Conservation (phyloP, 1,139 yeast genomes). For the Magnusiomyces sp. region DNA sequence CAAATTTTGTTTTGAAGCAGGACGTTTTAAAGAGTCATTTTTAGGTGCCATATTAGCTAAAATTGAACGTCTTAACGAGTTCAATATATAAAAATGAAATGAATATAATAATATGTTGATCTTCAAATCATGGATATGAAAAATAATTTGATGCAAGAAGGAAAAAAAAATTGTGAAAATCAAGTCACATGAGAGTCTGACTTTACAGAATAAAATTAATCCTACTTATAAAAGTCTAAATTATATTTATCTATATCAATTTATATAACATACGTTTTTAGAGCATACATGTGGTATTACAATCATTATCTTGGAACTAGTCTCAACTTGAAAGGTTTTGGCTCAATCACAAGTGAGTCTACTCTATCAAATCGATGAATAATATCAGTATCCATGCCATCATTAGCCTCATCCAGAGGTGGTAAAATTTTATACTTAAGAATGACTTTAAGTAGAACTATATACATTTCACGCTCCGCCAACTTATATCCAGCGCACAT, state of each 20-base stretch:
- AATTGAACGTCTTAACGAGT: no score
- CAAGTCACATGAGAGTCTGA: no score
- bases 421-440: constrained; percentile 36
- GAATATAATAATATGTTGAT: constrained; percentile 1
- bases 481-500: constrained; percentile 61
- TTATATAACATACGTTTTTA: no score
- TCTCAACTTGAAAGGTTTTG: constrained; percentile 37
- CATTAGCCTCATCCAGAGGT: constrained; percentile 31
- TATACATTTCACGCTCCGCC: constrained; percentile 55
- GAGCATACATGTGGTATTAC: no score
- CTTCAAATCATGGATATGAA: background rate
- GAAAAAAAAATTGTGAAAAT: background rate
- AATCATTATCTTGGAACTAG: background rate
- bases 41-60: no score
- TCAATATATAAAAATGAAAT: background rate
- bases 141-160: background rate
- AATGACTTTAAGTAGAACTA: constrained; percentile 36
- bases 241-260: no score
- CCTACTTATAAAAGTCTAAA: no score
- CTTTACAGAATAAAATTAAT: no score
- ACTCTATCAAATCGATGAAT: constrained; percentile 43
- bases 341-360: constrained; percentile 53
- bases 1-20: background rate
- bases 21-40: no score
- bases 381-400: constrained; percentile 41